These are phyloP conservation scores for Microbotryum intermedium DNA, from an alignment of 1,284 basidiomycete species.

Conservation along the genomic window DNA sequence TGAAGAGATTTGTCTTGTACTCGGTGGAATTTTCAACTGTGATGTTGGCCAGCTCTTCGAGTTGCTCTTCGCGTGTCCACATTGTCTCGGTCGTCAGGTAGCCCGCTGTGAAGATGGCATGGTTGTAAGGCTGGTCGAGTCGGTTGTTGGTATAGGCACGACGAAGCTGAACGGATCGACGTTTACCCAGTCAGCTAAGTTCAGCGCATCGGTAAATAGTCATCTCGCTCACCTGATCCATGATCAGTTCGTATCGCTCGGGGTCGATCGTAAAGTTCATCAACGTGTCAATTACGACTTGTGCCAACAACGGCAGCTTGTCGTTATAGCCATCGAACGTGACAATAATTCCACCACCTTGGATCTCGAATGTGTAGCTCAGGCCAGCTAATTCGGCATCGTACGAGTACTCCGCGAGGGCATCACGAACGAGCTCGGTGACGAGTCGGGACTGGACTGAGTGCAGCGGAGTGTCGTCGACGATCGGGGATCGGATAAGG, in stretches of 20 bases:
- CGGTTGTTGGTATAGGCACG: constrained; percentile 78
- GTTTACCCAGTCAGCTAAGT: not conserved
- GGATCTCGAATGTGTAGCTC: constrained; percentile 60
- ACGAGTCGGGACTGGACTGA: constrained; percentile 55
- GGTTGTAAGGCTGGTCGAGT: constrained; percentile 70
- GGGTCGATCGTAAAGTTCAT: constrained; percentile 60
- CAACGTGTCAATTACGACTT: constrained; percentile 66
- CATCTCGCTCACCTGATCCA: constrained; percentile 58
- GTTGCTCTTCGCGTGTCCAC: constrained; percentile 73
- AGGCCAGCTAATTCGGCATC: constrained; percentile 89
- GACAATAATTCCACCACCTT: constrained; percentile 61
- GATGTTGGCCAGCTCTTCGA: constrained; percentile 66
- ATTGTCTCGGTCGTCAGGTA: constrained; percentile 61
- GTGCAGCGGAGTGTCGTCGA: constrained; percentile 37
- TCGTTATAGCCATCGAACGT: constrained; percentile 85
- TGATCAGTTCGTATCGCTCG: constrained; percentile 70
- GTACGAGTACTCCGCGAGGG: constrained; percentile 83
- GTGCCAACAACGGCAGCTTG: constrained; percentile 70
- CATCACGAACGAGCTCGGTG: constrained; percentile 77
- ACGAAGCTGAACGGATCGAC: constrained; percentile 46
- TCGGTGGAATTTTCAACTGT: constrained; percentile 62
- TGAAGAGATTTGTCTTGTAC: constrained; percentile 58
- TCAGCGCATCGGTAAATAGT: too few species aligned
- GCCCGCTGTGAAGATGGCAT: constrained; percentile 69
- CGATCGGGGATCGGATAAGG: constrained; percentile 53